These are phyloP conservation scores for Lichtheimia corymbifera DNA, from an alignment of 371 early-diverging fungal species.

Conservation along the genomic window DNA sequence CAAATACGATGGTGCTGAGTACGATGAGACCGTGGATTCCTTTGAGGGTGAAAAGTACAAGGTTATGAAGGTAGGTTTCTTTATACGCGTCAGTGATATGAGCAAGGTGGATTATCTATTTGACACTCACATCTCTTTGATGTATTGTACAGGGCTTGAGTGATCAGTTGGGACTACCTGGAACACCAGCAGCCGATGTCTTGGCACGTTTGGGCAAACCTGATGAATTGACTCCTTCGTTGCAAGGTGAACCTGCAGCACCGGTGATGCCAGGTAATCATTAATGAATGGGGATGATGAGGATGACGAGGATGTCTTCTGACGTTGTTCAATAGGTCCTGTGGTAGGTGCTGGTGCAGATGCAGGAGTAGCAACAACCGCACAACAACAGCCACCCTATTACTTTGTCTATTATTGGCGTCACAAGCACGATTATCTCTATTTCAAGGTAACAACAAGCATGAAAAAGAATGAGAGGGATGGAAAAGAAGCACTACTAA, in stretches of 20 bases:
- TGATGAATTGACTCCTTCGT: slow-evolving; percentile 46
- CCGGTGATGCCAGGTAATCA: slow-evolving; percentile 43
- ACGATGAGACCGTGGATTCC: slow-evolving; percentile 51
- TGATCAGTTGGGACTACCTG: slow-evolving; percentile 44
- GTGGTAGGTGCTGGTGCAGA: slow-evolving; percentile 8
- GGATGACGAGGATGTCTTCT: background rate
- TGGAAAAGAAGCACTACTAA: background rate
- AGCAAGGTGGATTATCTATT: background rate
- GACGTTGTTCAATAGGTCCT: slow-evolving; percentile 19
- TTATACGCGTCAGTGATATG: background rate
- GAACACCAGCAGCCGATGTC: slow-evolving; percentile 45
- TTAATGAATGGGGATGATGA: background rate
- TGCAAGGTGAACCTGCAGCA: slow-evolving; percentile 27
- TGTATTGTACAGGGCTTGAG: slow-evolving; percentile 27
- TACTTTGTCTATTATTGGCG: slow-evolving; percentile 67
- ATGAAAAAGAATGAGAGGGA: background rate
- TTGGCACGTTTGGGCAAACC: slow-evolving; percentile 53
- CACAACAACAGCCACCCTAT: slow-evolving; percentile 24
- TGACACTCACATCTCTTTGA: background rate
- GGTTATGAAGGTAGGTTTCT: slow-evolving; percentile 37
- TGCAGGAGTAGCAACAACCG: slow-evolving; percentile 5
- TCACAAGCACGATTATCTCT: slow-evolving; percentile 64
- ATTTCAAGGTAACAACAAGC: slow-evolving; percentile 39
- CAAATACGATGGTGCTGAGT: slow-evolving; percentile 56
- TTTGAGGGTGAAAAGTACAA: slow-evolving; percentile 58